Base-by-base conservation (phyloP, 1,284 basidiomycete genomes). In the Heterobasidion parviporum region DNA sequence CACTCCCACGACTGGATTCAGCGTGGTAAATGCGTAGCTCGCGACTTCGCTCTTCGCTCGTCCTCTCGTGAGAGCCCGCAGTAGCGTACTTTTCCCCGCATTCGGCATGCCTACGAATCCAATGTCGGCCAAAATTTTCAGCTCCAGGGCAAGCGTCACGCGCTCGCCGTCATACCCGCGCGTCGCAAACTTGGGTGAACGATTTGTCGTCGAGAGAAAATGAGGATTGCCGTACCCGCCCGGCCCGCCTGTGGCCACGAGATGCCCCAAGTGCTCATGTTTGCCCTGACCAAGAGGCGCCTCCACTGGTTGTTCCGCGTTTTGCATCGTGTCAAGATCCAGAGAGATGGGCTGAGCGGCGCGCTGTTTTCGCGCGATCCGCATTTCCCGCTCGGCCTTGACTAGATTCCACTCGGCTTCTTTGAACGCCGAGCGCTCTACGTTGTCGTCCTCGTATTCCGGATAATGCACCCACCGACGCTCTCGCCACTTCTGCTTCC, bases 51-150 rank as follows among this genome's bases (percentile, higher is more conserved):
- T 93, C 64, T 85, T 86, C 10, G 90, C 89, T 15, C 87, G 74
- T 1, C 87, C 87, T 6, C 90, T 92, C 0, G 94, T 98, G 16
- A 99, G 74, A 0, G 94, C 92, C 12, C 92, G 86, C 3, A 99
- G 75, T 16, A 99, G 74, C 0, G 96, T 99, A 67, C 88, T 89
- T 71, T 92, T 91, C 33, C 89, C 88, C 0, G 92, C 94, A 64
- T 99, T 99, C 1, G 97, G 97, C 71, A 98, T 85, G 0, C 96
- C 97, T 3, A 99, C 95, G 10, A 99, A 75, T 0, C 94, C 97
- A 20, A 99, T 81, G 68, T 99, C 96, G 0, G 95, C 94, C 1
- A 96, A 78, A 6, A 95, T 80, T 69, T 99, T 98, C 62, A 99
- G 87, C 70, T 98, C 96, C n/a, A 99, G 78, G 43, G 85, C 81